Conservation (phyloP, 164 flowering plant genomes). For the Piper longum region DNA sequence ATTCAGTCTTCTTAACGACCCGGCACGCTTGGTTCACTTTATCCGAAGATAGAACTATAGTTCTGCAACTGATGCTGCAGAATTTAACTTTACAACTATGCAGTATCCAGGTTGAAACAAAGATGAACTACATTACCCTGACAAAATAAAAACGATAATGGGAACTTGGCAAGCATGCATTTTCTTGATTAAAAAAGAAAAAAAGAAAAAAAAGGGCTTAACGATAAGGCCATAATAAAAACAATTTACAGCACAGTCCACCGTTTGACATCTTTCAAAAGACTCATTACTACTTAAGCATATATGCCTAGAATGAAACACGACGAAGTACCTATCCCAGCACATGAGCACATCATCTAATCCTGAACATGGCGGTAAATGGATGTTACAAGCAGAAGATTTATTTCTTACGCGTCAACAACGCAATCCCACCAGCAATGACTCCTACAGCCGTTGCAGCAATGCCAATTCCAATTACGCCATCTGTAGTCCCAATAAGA, state of each 20-base stretch:
- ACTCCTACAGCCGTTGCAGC: conserved; percentile 64
- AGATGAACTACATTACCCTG: too few relatives aligned
- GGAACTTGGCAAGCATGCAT: too few relatives aligned
- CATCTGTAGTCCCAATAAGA: conserved; percentile 36
- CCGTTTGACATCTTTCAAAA: too few relatives aligned
- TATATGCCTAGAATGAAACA: neutral
- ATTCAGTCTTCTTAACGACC: conserved; percentile 38
- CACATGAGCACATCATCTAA: neutral
- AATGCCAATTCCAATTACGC: conserved; percentile 90
- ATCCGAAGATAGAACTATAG: conserved; percentile 30
- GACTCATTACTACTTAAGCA: neutral
- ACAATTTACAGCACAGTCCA: too few relatives aligned
- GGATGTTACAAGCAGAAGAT: neutral
- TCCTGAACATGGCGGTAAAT: neutral
- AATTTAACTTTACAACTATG: too few relatives aligned
- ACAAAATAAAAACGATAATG: too few relatives aligned
- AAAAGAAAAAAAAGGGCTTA: too few relatives aligned
- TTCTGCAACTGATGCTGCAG: neutral
- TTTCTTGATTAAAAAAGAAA: too few relatives aligned
- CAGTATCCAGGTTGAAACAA: too few relatives aligned
- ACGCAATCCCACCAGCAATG: conserved; percentile 63
- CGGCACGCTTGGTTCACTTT: conserved; percentile 59
- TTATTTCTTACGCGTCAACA: conserved; percentile 57
- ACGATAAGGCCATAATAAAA: too few relatives aligned
- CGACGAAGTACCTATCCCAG: neutral